Evolutionary conservation across 176 grass and related monocot genomes (phyloP).

Genomic region (Triticum urartu): DNA sequence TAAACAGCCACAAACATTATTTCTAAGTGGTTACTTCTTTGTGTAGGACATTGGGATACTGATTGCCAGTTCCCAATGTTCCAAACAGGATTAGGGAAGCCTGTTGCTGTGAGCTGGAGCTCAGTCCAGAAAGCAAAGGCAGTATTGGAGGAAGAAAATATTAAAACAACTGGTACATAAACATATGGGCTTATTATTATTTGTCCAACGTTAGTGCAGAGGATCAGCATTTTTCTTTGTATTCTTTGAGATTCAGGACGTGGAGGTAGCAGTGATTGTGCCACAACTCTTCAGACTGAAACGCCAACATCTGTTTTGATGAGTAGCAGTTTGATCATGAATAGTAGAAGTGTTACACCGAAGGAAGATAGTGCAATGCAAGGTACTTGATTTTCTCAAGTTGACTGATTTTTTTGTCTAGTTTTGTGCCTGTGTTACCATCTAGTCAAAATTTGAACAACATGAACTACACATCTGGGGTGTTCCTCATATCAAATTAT

Average conservation of each 20-base stretch:
- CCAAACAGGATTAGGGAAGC: slow-evolving; percentile 57
- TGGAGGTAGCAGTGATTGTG: slow-evolving; percentile 16
- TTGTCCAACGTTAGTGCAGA: slow-evolving; percentile 16
- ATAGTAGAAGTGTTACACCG: slow-evolving; percentile 40
- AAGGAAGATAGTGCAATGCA: slow-evolving; percentile 23
- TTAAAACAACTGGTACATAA: slow-evolving; percentile 30
- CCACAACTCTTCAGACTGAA: slow-evolving; percentile 49
- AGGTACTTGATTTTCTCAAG: slow-evolving; percentile 34
- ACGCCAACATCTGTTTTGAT: slow-evolving; percentile 50
- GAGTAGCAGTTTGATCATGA: slow-evolving; percentile 38
- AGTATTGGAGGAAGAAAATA: slow-evolving; percentile 37
- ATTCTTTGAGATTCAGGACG: slow-evolving; percentile 37
- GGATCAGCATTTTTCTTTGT: slow-evolving; percentile 18
- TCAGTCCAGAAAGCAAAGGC: slow-evolving; percentile 62
- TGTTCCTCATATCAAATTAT: slow-evolving; percentile 27
- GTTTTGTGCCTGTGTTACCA: slow-evolving; percentile 11
- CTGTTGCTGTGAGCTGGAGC: slow-evolving; percentile 43
- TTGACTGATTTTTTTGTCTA: slow-evolving; percentile 12
- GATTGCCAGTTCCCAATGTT: slow-evolving; percentile 49
- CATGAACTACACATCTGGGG: slow-evolving; percentile 1
- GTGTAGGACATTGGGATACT: slow-evolving; percentile 38
- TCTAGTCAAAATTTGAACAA: slow-evolving; percentile 11
- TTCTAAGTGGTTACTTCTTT: slow-evolving; percentile 23
- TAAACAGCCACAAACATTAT: slow-evolving; percentile 4
- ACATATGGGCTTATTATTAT: background rate